phyloP scores from a whole-genome alignment of 306 rosid species.

The Cucumis cinereus region DNA sequence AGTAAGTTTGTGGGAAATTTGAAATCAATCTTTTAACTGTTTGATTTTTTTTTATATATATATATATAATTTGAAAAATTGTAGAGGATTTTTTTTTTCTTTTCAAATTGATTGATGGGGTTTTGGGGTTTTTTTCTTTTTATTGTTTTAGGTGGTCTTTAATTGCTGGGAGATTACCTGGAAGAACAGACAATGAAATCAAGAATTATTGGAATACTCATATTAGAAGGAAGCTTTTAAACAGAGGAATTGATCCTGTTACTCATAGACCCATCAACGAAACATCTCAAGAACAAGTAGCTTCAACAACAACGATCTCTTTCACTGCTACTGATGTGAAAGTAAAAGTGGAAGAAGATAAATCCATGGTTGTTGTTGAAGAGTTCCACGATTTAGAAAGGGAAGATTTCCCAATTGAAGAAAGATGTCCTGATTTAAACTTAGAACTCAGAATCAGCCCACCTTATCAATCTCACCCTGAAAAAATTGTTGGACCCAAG shows the following conservation, averaged over 20 bases:
- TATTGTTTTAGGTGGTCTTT: slow-evolving; percentile 61
- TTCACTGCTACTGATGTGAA: slow-evolving; percentile 33
- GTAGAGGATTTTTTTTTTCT: too few species aligned
- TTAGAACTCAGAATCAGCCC: slow-evolving; percentile 84
- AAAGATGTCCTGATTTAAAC: slow-evolving; percentile 78
- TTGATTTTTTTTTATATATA: background rate
- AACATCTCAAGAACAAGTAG: slow-evolving; percentile 18
- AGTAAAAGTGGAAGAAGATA: slow-evolving; percentile 23
- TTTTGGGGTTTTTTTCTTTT: background rate
- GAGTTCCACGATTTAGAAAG: slow-evolving; percentile 4
- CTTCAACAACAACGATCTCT: slow-evolving; percentile 36
- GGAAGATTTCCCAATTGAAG: slow-evolving; percentile 24
- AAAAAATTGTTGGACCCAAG: slow-evolving; percentile 26
- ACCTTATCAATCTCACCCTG: slow-evolving; percentile 35
- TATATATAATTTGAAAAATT: background rate
- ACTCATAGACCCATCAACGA: slow-evolving; percentile 70
- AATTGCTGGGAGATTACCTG: slow-evolving; percentile 88
- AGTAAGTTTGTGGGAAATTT: slow-evolving; percentile 27
- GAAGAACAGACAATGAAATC: slow-evolving; percentile 94
- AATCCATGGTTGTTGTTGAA: slow-evolving; percentile 9
- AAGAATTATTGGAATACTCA: slow-evolving; percentile 98
- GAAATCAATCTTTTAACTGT: background rate
- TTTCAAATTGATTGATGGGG: slow-evolving; percentile 14
- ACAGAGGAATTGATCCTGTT: slow-evolving; percentile 90
- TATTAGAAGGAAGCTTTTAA: slow-evolving; percentile 85